Conservation (phyloP, 148 eudicot genomes). For the Chenopodium suecicum region DNA sequence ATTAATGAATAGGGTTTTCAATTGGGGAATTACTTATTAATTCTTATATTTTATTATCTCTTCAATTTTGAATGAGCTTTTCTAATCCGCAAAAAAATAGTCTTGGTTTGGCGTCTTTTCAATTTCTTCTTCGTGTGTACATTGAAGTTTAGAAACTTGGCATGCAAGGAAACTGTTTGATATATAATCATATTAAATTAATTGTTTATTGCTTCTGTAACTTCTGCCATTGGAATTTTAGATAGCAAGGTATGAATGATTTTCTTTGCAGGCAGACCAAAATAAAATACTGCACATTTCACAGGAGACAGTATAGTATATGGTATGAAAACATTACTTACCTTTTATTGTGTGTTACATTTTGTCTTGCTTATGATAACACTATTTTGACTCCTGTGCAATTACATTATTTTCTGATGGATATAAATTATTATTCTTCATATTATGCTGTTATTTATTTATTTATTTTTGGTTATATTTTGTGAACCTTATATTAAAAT, state of each 20-base stretch:
- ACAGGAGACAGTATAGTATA: slow-evolving; percentile 30
- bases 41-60: too few species aligned
- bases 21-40: not conserved
- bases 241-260: slow-evolving; percentile 27
- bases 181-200: slow-evolving; percentile 4
- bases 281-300: slow-evolving; percentile 30
- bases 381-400: slow-evolving; percentile 22
- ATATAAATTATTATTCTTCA: not conserved
- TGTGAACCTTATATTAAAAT: not conserved
- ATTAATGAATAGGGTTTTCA: slow-evolving; percentile 23
- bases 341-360: slow-evolving; percentile 24
- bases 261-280: slow-evolving; percentile 30
- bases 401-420: not conserved
- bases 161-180: slow-evolving; percentile 32
- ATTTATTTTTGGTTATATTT: too few species aligned
- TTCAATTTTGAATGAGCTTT: not conserved
- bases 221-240: slow-evolving; percentile 30
- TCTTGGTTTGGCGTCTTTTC: not conserved
- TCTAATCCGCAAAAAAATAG: not conserved
- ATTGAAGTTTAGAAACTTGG: slow-evolving; percentile 18
- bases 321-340: slow-evolving; percentile 25
- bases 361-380: slow-evolving; percentile 29
- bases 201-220: not conserved
- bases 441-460: not conserved
- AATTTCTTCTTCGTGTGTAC: not conserved